These are phyloP conservation scores for Hebeloma cylindrosporum DNA, from an alignment of 768 basidiomycete species.

Conservation along the genomic window DNA sequence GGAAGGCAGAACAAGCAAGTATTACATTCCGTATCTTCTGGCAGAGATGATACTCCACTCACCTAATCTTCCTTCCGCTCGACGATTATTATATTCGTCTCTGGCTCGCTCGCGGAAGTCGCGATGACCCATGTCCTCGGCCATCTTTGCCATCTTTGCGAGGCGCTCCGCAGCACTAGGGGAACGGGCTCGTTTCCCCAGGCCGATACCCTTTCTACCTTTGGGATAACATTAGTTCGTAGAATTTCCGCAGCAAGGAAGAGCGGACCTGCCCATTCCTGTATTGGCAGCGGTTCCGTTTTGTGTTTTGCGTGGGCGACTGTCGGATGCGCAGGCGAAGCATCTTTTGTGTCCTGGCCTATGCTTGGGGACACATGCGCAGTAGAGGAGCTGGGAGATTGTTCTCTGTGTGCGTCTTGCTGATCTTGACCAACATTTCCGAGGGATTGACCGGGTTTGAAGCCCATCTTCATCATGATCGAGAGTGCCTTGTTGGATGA, in stretches of 20 bases:
- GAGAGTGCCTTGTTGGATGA: conserved; percentile 73
- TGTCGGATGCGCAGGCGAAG: conserved; percentile 9
- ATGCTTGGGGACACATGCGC: not conserved
- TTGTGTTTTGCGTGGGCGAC: conserved; percentile 38
- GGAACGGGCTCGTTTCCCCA: conserved; percentile 66
- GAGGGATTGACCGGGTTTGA: conserved; percentile 79
- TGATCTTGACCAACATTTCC: conserved; percentile 42
- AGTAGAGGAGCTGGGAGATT: not conserved
- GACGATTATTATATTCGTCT: conserved; percentile 73
- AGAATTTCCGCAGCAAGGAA: conserved; percentile 3
- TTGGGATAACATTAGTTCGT: conserved; percentile 16
- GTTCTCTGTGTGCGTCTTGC: conserved; percentile 4
- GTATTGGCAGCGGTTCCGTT: conserved; percentile 69
- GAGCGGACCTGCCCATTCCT: conserved; percentile 74
- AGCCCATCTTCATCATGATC: conserved; percentile 96
- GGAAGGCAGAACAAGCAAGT: conserved; percentile 3
- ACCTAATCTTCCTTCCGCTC: conserved; percentile 68
- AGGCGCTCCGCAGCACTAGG: conserved; percentile 62
- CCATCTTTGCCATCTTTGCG: conserved; percentile 79
- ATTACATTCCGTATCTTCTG: not conserved
- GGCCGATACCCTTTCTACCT: conserved; percentile 82
- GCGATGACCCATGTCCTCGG: conserved; percentile 52
- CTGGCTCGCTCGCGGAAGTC: conserved; percentile 71
- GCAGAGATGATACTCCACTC: conserved; percentile 20
- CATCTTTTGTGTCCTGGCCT: not conserved